These are phyloP conservation scores for Phaseolus lunatus DNA, from an alignment of 306 rosid genomes.

Conservation along the genomic window DNA sequence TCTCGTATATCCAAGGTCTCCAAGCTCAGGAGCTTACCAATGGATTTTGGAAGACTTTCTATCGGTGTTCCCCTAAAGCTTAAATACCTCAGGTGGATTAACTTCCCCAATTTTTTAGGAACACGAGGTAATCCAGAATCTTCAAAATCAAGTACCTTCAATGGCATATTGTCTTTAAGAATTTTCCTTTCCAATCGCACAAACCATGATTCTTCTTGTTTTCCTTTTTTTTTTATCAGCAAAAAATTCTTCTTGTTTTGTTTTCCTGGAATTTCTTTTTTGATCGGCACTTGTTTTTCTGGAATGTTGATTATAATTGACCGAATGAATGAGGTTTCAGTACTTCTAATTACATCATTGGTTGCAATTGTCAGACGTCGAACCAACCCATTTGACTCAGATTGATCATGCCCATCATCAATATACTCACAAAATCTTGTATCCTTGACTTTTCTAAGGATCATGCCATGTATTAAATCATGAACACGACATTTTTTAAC, in stretches of 20 bases:
- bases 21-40: not conserved
- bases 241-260: not conserved
- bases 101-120: not conserved
- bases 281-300: too few relatives aligned
- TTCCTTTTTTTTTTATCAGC: not conserved
- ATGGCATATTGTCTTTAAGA: not conserved
- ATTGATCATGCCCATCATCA: not conserved
- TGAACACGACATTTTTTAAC: constrained; percentile 1
- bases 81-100: constrained; percentile 18
- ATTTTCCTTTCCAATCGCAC: too few relatives aligned
- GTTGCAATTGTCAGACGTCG: not conserved
- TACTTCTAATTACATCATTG: not conserved
- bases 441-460: not conserved
- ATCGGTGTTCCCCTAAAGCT: not conserved
- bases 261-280: rapidly evolving
- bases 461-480: not conserved
- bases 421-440: not conserved
- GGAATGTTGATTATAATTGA: not conserved
- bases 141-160: constrained; percentile 34
- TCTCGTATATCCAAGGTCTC: constrained; percentile 9
- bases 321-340: not conserved
- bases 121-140: rapidly evolving
- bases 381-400: not conserved
- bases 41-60: not conserved
- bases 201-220: too few relatives aligned